Base-by-base conservation (phyloP, 768 basidiomycete genomes). In the Pluteus cervinus region DNA sequence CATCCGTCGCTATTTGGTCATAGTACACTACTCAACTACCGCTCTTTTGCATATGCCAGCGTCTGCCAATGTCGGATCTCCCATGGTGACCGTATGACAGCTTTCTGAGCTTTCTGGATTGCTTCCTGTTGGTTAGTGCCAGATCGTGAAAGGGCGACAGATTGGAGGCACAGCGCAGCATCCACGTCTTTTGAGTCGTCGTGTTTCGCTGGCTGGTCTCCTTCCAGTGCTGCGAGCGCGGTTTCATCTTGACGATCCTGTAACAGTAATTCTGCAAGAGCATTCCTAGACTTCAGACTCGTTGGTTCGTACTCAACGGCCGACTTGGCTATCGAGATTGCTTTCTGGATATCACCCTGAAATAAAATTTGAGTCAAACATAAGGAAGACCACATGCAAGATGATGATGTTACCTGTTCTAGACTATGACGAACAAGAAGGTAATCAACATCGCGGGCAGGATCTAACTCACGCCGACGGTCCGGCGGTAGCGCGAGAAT, bases 371-470 rank as follows among this genome's bases (percentile, higher is more conserved):
- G 17, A 21, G 14, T 30, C n/a, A 22, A 33, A 18, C 5, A 30
- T 10, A 12, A 23, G 4, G 12, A 16, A 35, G 21, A 36, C 17
- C 4, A 17, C 15, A 15, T 31, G 33, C 18, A 37, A 37, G 15
- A 33, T 16, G 18, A 2, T n/a, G 29, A 9, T 59, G 63, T 41
- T 49, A 86, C 88, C 73, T 79, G 77, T n/a, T 69, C 68, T 15
- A 92, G 72, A 50, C 81, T 68, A 49, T 91, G 79, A 46, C 82
- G 75, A 7, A 77, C 65, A 7, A 90, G 63, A 37, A 96, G 67
- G 54, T 83, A 76, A 29, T 80, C 71, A 23, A 87, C 79, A 44
- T 86, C 73, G 40, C 79, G 67, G 24, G 65, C 55, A 7, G 83
- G 81, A 59, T 93, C 92, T 37, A 86, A 70, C 25, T 68, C 58